Conservation (phyloP, 305 asterid species). For the Fraxinus velutina region DNA sequence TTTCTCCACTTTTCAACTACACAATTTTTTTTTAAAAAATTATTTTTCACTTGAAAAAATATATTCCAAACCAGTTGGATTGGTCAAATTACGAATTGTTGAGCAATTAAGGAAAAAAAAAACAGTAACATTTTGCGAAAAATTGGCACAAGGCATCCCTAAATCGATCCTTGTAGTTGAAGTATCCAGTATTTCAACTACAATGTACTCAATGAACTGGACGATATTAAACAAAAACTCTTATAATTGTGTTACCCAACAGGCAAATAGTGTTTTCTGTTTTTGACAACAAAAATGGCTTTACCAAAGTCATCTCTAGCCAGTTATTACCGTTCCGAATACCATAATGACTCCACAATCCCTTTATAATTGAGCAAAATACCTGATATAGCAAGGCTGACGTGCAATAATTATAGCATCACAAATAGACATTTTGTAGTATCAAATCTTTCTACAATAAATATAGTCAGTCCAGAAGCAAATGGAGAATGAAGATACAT, state of each 20-base stretch:
- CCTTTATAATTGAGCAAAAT: neutral
- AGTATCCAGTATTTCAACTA: neutral
- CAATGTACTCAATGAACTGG: too few species aligned
- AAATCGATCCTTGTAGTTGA: neutral
- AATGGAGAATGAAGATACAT: neutral
- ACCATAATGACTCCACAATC: neutral
- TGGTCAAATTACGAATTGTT: neutral
- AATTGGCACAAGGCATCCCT: neutral
- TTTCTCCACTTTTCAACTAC: neutral
- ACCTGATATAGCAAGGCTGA: neutral
- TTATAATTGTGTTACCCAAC: neutral
- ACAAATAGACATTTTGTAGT: neutral
- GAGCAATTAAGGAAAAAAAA: neutral
- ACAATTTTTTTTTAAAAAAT: too few species aligned
- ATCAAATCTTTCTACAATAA: neutral
- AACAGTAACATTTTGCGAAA: neutral
- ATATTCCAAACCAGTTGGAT: neutral
- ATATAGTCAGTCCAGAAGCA: neutral
- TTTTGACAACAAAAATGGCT: neutral
- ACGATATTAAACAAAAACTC: neutral
- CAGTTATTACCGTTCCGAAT: neutral
- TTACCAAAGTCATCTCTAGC: neutral
- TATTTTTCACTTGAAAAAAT: too few species aligned
- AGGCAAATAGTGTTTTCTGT: neutral
- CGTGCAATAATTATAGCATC: neutral